These are phyloP conservation scores for Rhizophora mangle DNA, from an alignment of 345 rosid species.

Conservation along the genomic window DNA sequence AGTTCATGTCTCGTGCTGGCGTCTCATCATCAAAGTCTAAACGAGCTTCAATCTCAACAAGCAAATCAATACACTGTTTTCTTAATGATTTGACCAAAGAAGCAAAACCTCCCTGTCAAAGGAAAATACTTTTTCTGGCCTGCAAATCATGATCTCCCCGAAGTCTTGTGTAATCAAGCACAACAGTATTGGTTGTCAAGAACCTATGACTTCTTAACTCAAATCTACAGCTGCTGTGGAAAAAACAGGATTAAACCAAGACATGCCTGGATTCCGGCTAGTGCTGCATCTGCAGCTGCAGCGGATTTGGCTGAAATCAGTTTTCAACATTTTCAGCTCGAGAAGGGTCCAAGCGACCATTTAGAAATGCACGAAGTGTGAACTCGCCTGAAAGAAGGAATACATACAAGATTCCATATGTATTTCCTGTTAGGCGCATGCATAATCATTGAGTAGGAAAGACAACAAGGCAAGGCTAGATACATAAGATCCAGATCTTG, in stretches of 20 bases:
- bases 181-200: background rate
- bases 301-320: conserved; percentile 76
- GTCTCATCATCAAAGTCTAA: conserved; percentile 92
- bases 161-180: background rate
- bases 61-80: conserved; percentile 75
- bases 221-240: background rate
- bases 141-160: background rate
- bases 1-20: conserved; percentile 64
- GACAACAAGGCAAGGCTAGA: background rate
- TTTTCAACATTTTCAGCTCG: conserved; percentile 86
- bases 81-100: conserved; percentile 75
- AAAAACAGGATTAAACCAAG: conserved; percentile 2
- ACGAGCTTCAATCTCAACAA: conserved; percentile 94
- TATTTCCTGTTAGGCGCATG: background rate
- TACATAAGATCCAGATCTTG: background rate
- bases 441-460: background rate
- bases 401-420: too few species aligned
- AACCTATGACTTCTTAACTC: background rate
- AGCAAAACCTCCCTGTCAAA: conserved; percentile 82
- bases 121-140: conserved; percentile 5
- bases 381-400: conserved; percentile 62
- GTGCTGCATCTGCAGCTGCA: conserved; percentile 91
- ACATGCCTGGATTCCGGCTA: conserved; percentile 87
- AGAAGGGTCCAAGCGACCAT: conserved; percentile 92
- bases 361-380: conserved; percentile 90